Conservation (phyloP, 2,329 filamentous ascomycete genomes). For the Cadophora luteo-olivacea region DNA sequence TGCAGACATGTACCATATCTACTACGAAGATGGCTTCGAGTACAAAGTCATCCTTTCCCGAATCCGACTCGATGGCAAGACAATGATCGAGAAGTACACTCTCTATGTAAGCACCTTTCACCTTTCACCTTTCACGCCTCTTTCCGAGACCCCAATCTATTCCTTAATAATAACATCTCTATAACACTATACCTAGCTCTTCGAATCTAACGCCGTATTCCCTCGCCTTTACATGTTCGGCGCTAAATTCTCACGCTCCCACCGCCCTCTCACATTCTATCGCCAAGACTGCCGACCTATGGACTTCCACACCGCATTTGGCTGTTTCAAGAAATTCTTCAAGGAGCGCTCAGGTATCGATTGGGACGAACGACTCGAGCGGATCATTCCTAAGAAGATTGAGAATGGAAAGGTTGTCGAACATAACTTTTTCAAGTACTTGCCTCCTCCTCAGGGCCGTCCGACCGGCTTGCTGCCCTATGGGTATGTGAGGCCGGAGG, state of each 20-base stretch:
- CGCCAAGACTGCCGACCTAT: constrained; percentile 50
- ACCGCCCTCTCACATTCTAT: constrained; percentile 43
- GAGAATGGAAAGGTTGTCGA: constrained; percentile 9
- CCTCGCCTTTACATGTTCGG: constrained; percentile 68
- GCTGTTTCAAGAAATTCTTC: constrained; percentile 64
- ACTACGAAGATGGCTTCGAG: constrained; percentile 67
- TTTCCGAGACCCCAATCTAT: not conserved
- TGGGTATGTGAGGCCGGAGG: constrained; percentile 34
- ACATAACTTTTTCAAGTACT: constrained; percentile 24
- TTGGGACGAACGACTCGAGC: constrained; percentile 61
- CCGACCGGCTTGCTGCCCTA: constrained; percentile 33
- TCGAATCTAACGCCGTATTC: constrained; percentile 62
- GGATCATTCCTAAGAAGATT: constrained; percentile 2
- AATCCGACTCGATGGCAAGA: constrained; percentile 51
- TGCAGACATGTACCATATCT: constrained; percentile 68
- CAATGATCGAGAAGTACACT: constrained; percentile 57
- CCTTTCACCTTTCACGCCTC: no score
- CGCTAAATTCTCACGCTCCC: constrained; percentile 51
- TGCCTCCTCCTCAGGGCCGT: constrained; percentile 26
- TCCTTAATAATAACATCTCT: not conserved
- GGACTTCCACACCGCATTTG: constrained; percentile 53
- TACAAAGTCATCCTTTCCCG: constrained; percentile 70
- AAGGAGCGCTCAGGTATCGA: constrained; percentile 59
- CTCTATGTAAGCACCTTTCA: constrained; percentile 12
- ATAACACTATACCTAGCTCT: constrained; percentile 58